Percentiles rank a stretch among this genome's conserved stretches.
Evolutionary conservation across 139 green algal genomes (phyloP).

Genomic region (Chlamydomonas sp.): DNA sequence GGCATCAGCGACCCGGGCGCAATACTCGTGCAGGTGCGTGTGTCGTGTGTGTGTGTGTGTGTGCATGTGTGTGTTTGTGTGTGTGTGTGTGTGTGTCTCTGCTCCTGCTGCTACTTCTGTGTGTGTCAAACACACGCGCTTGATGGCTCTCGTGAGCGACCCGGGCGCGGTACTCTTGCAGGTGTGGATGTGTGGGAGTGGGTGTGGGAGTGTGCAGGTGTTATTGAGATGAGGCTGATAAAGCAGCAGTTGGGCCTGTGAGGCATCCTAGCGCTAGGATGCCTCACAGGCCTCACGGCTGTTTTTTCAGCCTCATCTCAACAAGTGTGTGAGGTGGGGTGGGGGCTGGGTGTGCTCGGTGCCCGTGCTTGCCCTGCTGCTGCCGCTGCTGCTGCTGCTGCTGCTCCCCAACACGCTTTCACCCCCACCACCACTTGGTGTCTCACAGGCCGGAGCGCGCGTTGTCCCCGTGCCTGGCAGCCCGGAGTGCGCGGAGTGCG

Average conservation of each 20-base stretch:
- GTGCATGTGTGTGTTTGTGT: too few relatives aligned
- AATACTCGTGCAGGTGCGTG: too few relatives aligned
- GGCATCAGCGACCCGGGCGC: constrained; percentile 81
- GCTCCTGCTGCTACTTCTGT: neutral
- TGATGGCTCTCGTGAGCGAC: neutral
- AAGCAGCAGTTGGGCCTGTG: too few relatives aligned
- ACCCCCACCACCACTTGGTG: too few relatives aligned
- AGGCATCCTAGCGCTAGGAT: too few relatives aligned
- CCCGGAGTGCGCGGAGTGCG: constrained; percentile 15
- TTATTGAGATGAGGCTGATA: too few relatives aligned
- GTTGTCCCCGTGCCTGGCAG: constrained; percentile 58
- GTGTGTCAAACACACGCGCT: neutral
- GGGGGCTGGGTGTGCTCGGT: too few relatives aligned
- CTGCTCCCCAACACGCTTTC: neutral
- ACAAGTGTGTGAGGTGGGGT: neutral
- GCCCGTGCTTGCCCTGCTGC: neutral
- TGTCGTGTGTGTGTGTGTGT: too few relatives aligned
- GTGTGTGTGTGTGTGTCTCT: too few relatives aligned
- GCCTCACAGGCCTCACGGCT: too few relatives aligned
- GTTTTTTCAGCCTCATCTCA: neutral
- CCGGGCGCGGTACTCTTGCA: neutral
- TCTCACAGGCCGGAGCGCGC: constrained; percentile 18
- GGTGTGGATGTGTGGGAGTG: too few relatives aligned
- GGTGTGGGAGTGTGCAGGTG: too few relatives aligned
- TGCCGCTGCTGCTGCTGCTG: neutral